A percentile compares a stretch with the other conserved stretches of the same genome.
These are phyloP conservation scores for Herpotrichia juniperi DNA, from an alignment of 2,329 filamentous ascomycete genomes.

Conservation along the genomic window DNA sequence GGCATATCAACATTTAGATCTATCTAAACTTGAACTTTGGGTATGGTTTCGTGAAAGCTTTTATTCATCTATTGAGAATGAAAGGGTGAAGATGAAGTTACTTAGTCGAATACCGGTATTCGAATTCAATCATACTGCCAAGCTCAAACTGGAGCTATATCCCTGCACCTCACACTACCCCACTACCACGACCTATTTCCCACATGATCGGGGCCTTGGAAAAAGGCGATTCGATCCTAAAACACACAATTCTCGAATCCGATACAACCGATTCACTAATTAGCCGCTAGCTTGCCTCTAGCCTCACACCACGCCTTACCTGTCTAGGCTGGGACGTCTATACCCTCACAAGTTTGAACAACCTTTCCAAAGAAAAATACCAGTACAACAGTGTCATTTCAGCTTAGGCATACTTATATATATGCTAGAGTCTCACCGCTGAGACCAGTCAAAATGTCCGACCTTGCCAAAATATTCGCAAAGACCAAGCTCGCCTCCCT, in stretches of 20 bases:
- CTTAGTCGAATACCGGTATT: too few relatives aligned
- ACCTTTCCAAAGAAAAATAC: too few relatives aligned
- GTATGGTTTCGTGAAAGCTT: too few relatives aligned
- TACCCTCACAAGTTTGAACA: too few relatives aligned
- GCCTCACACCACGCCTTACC: neutral
- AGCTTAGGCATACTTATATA: too few relatives aligned
- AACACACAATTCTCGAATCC: neutral
- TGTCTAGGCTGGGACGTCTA: too few relatives aligned
- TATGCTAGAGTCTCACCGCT: too few relatives aligned
- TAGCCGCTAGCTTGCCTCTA: neutral
- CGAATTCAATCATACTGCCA: neutral
- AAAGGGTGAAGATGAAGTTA: too few relatives aligned
- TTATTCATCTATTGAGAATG: too few relatives aligned
- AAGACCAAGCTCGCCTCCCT: constrained; percentile 73
- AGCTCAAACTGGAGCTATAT: neutral
- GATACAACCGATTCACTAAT: neutral
- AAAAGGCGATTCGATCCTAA: neutral
- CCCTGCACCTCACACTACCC: neutral
- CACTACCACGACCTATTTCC: neutral
- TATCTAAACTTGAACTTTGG: too few relatives aligned
- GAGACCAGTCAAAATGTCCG: constrained; percentile 71
- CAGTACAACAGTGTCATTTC: too few relatives aligned
- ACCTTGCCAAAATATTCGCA: constrained; percentile 78
- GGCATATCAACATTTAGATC: too few relatives aligned
- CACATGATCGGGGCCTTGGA: neutral